Conservation (phyloP, 148 eudicot species). For the Linanthus parryae region DNA sequence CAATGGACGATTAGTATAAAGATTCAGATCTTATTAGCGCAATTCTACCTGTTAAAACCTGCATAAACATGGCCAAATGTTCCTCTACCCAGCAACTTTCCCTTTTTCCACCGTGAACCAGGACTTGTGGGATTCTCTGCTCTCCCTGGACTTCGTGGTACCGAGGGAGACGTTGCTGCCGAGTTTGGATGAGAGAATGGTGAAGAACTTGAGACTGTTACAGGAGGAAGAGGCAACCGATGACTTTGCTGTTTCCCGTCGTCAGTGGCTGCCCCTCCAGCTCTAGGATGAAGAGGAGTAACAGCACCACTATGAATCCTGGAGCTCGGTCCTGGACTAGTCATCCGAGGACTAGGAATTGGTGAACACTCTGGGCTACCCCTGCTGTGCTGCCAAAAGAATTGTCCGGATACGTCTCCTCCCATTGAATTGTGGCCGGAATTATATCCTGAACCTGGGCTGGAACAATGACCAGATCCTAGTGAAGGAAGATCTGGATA, state of each 20-base stretch:
- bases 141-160: constrained; percentile 84
- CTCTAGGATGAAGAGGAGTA: constrained; percentile 92
- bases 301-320: constrained; percentile 98
- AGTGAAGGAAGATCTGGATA: constrained; percentile 67
- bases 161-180: constrained; percentile 75
- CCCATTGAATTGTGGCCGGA: constrained; percentile 98
- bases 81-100: constrained; percentile 87
- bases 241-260: constrained; percentile 63
- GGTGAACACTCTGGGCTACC: constrained; percentile 97
- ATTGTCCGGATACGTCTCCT: constrained; percentile 75
- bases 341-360: constrained; percentile 91
- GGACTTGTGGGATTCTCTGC: constrained; percentile 72
- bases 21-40: background rate
- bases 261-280: constrained; percentile 56
- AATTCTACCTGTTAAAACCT: constrained; percentile 80
- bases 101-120: constrained; percentile 91
- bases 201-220: constrained; percentile 48
- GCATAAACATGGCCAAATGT: constrained; percentile 96
- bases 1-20: background rate
- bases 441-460: constrained; percentile 97
- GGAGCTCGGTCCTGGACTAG: constrained; percentile 94
- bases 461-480: constrained; percentile 96
- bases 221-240: constrained; percentile 90
- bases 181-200: constrained; percentile 78
- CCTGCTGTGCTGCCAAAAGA: constrained; percentile 94